phyloP scores from a whole-genome alignment of 768 basidiomycete genomes.

The Botryobasidium botryosum region DNA sequence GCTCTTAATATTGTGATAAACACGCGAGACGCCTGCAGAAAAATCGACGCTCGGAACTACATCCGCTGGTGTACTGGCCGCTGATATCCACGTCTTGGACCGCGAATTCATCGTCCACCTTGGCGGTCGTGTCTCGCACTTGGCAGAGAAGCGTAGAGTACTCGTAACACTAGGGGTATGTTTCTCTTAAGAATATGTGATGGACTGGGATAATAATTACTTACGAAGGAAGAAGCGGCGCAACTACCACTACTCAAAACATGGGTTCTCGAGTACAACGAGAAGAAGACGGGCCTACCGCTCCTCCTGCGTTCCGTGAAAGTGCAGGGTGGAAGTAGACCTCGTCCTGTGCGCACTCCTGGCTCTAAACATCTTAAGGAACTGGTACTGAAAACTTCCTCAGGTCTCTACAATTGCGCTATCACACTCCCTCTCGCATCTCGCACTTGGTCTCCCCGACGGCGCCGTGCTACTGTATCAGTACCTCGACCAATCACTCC shows the following conservation, averaged over 20 bases:
- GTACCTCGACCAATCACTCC: constrained; percentile 78
- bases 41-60: constrained; percentile 53
- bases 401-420: constrained; percentile 63
- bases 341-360: constrained; percentile 18
- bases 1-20: too few species aligned
- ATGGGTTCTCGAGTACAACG: constrained; percentile 25
- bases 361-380: neutral
- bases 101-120: constrained; percentile 66
- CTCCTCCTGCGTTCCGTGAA: constrained; percentile 19
- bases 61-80: constrained; percentile 50
- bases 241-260: constrained; percentile 44
- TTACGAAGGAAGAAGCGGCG: constrained; percentile 44
- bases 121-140: constrained; percentile 68
- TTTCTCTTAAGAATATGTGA: too few species aligned
- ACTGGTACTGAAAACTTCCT: neutral
- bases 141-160: constrained; percentile 64
- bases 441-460: constrained; percentile 88
- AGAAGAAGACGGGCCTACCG: constrained; percentile 16
- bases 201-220: too few species aligned
- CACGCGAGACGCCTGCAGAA: constrained; percentile 33
- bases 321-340: constrained; percentile 21
- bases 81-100: constrained; percentile 68
- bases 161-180: constrained; percentile 81
- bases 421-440: constrained; percentile 58
- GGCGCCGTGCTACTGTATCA: constrained; percentile 85